Evolutionary conservation across 1,284 basidiomycete genomes (phyloP).

Genomic region (Ceraceosorus guamensis): DNA sequence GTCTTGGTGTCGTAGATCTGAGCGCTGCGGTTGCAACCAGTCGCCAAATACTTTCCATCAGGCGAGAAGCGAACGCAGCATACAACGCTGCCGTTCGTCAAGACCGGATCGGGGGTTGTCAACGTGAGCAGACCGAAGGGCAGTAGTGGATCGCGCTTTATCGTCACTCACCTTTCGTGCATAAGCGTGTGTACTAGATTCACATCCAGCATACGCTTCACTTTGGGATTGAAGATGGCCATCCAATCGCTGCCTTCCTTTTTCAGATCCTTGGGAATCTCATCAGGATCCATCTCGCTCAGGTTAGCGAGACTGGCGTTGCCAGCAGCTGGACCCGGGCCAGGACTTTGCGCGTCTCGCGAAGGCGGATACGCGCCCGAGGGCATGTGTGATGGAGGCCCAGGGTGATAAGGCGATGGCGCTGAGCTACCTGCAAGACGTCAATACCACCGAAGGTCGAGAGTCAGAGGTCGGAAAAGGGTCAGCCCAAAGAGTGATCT

Average conservation of each 20-base stretch:
- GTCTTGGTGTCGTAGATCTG: conserved; percentile 85
- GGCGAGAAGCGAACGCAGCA: conserved; percentile 85
- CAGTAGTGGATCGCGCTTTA: not conserved
- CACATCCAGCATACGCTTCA: conserved; percentile 76
- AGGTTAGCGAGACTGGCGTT: conserved; percentile 40
- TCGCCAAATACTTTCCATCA: conserved; percentile 79
- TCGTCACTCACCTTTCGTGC: conserved; percentile 65
- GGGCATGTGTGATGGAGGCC: not conserved
- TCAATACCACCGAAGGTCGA: no score
- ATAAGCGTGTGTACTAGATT: conserved; percentile 77
- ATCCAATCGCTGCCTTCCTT: conserved; percentile 92
- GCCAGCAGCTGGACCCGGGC: conserved; percentile 23
- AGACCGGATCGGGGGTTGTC: not conserved
- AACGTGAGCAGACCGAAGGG: not conserved
- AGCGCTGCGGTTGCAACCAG: conserved; percentile 81
- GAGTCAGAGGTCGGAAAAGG: no score
- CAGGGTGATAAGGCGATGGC: not conserved
- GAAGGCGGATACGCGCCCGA: not conserved
- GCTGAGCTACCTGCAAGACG: no score
- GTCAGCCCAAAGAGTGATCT: no score
- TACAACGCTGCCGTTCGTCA: conserved; percentile 58
- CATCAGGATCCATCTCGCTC: conserved; percentile 40
- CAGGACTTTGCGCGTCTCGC: conserved; percentile 16
- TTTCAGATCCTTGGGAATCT: conserved; percentile 54
- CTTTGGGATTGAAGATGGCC: conserved; percentile 82